Conservation (phyloP, 768 basidiomycete genomes). For the Suillus clintonianus region DNA sequence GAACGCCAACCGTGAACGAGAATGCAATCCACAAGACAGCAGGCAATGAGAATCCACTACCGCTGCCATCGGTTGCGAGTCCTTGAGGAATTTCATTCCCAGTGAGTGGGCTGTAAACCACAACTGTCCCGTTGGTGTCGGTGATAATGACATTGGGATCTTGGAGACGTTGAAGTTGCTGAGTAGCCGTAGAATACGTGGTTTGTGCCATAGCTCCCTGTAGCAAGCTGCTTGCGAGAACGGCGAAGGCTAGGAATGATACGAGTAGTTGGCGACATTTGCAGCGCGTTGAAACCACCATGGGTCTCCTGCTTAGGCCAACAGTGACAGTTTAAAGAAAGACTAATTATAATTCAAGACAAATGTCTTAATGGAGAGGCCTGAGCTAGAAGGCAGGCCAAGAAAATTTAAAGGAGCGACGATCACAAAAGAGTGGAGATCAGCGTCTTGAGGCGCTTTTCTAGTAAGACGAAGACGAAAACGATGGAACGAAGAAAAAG, state of each 20-base stretch:
- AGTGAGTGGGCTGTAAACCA: conserved; percentile 48
- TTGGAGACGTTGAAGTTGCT: conserved; percentile 22
- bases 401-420: not conserved
- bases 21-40: conserved; percentile 63
- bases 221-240: not conserved
- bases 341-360: not conserved
- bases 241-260: not conserved
- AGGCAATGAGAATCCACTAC: conserved; percentile 46
- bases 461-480: not conserved
- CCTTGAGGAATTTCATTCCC: conserved; percentile 52
- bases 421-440: not conserved
- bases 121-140: conserved; percentile 34
- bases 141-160: conserved; percentile 33
- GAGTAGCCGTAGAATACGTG: not conserved
- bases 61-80: conserved; percentile 59
- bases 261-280: not conserved
- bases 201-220: conserved; percentile 3
- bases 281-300: conserved; percentile 2
- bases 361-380: not conserved
- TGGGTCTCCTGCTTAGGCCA: conserved; percentile 1
- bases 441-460: not conserved
- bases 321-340: not conserved
- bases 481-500: not conserved
- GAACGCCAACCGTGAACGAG: conserved; percentile 50
- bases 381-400: not conserved